Base-by-base conservation (phyloP, 768 basidiomycete genomes). In the Pisolithus marmoratus region DNA sequence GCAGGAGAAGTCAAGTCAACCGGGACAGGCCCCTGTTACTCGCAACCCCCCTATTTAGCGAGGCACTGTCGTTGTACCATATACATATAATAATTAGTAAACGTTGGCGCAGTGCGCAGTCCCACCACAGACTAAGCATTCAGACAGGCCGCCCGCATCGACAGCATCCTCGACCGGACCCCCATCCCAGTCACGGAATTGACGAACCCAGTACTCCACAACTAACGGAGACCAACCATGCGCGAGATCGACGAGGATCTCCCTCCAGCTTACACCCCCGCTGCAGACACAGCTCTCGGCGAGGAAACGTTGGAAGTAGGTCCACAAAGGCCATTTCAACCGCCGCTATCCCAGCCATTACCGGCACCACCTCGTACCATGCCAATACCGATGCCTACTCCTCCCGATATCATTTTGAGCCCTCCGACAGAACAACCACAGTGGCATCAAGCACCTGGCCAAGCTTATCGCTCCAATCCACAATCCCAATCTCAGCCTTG, bases 241-340 rank as follows among this genome's bases (percentile, higher is more conserved):
- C 34, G 0, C 12, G 34, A 34, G 14, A 5, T 76, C 24, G 63
- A 69, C 2, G 83, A 83, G n/a, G 82, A 83, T 19, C 68, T 72
- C 11, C 87, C 87, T 1, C 88, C 88, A 1, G 81, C 87, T 1
- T 90, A 90, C 59, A 86, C 86, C 0, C 70, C 79, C 0, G 56
- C 74, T 2, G 77, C 87, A 3, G 75, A 83, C 44, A 44, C 71
- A 17, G 57, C 64, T 42, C 70, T 76, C 3, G 88, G 85, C 14
- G 88, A 90, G 61, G 67, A 73, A 1, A 81, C 84, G 0, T 54
- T 90, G 2, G 80, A 86, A 49, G 67, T 76, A 19, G 87, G 88
- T 0, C 87, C 87, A 0, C 50, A 67, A 5, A 60, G 85, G 12
- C 84, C 87, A 0, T 88, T 85, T 58, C 83, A 85, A 59, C 70